Evolutionary conservation across 345 rosid species (phyloP), one percentile per base, ranked within the genome.

Genomic region (Syzygium jambos): DNA sequence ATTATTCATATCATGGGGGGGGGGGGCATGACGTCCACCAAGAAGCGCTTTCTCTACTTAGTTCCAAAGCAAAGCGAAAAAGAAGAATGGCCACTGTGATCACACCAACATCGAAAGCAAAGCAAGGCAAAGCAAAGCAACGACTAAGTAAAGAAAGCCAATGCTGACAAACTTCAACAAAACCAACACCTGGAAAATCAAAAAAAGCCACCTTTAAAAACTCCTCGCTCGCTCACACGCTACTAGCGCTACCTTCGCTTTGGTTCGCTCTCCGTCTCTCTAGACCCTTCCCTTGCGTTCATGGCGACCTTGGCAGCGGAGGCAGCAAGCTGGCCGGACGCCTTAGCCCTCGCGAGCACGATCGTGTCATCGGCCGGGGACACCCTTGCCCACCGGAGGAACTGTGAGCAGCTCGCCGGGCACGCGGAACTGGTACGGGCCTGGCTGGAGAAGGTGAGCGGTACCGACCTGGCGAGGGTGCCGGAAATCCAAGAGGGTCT

Each of bases 401-500:
- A 95, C 77, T 98, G 99, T 92, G 89, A 93, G 86, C 96, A 95
- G 85, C 94, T 98, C 52, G 98, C 99, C 9, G 94, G 87, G 89
- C 99, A 96, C 90, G 88, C 94, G 56, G 94, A 94, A 89, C 92
- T 96, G 91, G 95, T 96, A 16, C 97, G 94, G 46, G 94, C 93
- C 86, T 90, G 95, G 90, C 91, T 98, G 73, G 95, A 93, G 86
- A 94, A 93, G 90, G 93, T 98, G 0, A 95, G 89, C 92, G 94
- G 94, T 90, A 91, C 99, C 14, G 99, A 95, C 91, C 92, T 98
- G 89, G 93, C 92, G 91, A 94, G 68, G 91, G 94, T 94, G 85
- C 96, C 97, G 0, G 99, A 94, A 90, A 95, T 97, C 9, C 84
- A 95, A 59, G 99, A 94, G 93, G 98, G 97, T 6, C 89, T 98